These are phyloP conservation scores for Pezicula neosporulosa DNA, from an alignment of 2,329 filamentous ascomycete species.

Conservation along the genomic window DNA sequence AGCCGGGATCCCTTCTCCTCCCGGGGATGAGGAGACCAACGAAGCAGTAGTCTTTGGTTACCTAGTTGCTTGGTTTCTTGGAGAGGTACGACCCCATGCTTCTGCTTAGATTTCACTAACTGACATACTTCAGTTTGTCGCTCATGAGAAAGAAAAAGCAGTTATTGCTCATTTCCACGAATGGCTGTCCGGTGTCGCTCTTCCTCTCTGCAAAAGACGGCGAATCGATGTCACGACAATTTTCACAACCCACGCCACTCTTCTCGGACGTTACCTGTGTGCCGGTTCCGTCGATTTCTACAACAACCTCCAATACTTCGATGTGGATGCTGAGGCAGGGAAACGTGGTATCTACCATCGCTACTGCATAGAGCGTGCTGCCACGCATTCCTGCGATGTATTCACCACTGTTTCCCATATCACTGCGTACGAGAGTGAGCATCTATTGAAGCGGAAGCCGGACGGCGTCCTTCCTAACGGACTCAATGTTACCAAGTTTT, in stretches of 20 bases:
- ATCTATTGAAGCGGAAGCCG: conserved; percentile 94
- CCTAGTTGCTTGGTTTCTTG: conserved; percentile 94
- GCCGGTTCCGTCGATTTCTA: conserved; percentile 98
- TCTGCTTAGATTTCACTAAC: background rate
- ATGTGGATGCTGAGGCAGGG: conserved; percentile 93
- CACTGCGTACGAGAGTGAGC: conserved; percentile 96
- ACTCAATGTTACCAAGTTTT: conserved; percentile 97
- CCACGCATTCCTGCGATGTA: conserved; percentile 88
- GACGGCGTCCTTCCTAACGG: conserved; percentile 96
- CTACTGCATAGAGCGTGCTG: conserved; percentile 95
- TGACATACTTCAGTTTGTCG: conserved; percentile 67
- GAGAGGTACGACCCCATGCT: conserved; percentile 64
- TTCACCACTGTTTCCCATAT: conserved; percentile 99
- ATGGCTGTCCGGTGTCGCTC: conserved; percentile 91
- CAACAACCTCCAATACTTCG: conserved; percentile 96
- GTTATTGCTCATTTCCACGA: conserved; percentile 99
- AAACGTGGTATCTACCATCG: conserved; percentile 98
- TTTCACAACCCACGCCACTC: conserved; percentile 95
- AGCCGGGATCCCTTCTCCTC: conserved; percentile 89
- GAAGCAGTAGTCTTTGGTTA: conserved; percentile 98
- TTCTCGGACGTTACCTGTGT: conserved; percentile 93
- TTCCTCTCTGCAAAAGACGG: conserved; percentile 88
- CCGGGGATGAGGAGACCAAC: conserved; percentile 90
- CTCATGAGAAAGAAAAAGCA: conserved; percentile 85
- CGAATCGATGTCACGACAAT: conserved; percentile 97